These are phyloP conservation scores for Flaveria linearis DNA, from an alignment of 129 eudicot genomes.

Conservation along the genomic window DNA sequence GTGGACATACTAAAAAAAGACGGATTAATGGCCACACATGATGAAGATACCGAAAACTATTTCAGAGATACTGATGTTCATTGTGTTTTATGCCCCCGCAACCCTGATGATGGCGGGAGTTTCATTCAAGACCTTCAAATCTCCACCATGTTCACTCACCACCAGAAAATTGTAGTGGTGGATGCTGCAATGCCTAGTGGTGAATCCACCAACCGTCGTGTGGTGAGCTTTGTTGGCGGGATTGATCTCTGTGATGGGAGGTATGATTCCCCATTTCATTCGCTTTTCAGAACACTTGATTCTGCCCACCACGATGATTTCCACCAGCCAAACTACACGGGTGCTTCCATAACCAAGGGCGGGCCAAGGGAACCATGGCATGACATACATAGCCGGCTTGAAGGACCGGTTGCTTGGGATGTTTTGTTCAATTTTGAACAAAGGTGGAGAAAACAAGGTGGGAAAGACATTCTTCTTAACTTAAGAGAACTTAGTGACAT, in stretches of 20 bases:
- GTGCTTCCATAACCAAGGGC: slow-evolving; percentile 62
- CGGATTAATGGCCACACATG: slow-evolving; percentile 89
- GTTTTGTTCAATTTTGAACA: slow-evolving; percentile 76
- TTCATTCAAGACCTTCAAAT: slow-evolving; percentile 64
- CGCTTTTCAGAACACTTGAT: slow-evolving; percentile 75
- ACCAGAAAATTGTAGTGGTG: slow-evolving; percentile 75
- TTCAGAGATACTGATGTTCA: slow-evolving; percentile 57
- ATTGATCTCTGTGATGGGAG: slow-evolving; percentile 80
- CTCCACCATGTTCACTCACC: slow-evolving; percentile 85
- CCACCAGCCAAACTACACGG: slow-evolving; percentile 78
- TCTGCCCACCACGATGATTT: slow-evolving; percentile 82
- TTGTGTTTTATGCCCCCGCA: slow-evolving; percentile 74
- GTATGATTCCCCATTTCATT: slow-evolving; percentile 71
- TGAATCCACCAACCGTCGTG: slow-evolving; percentile 52
- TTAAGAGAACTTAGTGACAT: slow-evolving; percentile 59
- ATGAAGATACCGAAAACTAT: slow-evolving; percentile 64
- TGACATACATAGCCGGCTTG: slow-evolving; percentile 66
- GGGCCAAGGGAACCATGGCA: slow-evolving; percentile 95
- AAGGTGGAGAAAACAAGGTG: slow-evolving; percentile 82
- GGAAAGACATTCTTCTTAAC: slow-evolving; percentile 61
- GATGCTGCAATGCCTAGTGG: slow-evolving; percentile 61
- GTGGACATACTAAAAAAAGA: slow-evolving; percentile 59
- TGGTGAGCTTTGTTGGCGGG: slow-evolving; percentile 83
- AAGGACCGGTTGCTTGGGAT: slow-evolving; percentile 90
- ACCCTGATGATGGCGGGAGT: slow-evolving; percentile 78